These are phyloP conservation scores for Trametes sanguinea DNA, from an alignment of 768 basidiomycete species.

Conservation along the genomic window DNA sequence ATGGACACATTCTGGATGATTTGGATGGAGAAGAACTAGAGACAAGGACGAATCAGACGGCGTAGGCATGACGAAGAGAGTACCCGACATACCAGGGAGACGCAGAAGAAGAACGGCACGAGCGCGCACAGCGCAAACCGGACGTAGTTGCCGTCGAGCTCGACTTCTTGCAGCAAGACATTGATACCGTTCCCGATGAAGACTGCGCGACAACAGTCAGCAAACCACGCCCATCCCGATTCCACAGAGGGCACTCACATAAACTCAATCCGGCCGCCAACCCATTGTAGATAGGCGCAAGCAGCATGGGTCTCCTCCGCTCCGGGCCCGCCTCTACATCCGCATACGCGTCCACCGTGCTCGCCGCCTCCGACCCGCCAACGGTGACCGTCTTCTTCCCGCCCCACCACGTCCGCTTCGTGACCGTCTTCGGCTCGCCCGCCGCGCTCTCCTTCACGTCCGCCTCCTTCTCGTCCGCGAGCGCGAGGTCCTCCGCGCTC, in stretches of 20 bases:
- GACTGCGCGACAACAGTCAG: slow-evolving; percentile 39
- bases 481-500: slow-evolving; percentile 26
- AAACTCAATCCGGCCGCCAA: slow-evolving; percentile 36
- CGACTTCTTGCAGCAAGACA: slow-evolving; percentile 55
- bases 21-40: slow-evolving; percentile 43
- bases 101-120: slow-evolving; percentile 45
- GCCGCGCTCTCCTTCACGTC: slow-evolving; percentile 18
- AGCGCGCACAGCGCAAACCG: slow-evolving; percentile 46
- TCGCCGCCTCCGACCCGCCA: slow-evolving; percentile 16
- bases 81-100: slow-evolving; percentile 42
- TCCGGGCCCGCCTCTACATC: slow-evolving; percentile 37
- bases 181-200: slow-evolving; percentile 68
- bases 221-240: neutral
- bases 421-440: slow-evolving; percentile 21
- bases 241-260: slow-evolving; percentile 25
- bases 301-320: slow-evolving; percentile 36
- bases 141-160: slow-evolving; percentile 47
- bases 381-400: slow-evolving; percentile 46
- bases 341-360: slow-evolving; percentile 14
- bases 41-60: neutral
- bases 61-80: neutral
- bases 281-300: slow-evolving; percentile 41
- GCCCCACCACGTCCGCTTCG: slow-evolving; percentile 58
- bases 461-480: slow-evolving; percentile 19
- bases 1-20: slow-evolving; percentile 44